Evolutionary conservation across 2,329 filamentous ascomycete genomes (phyloP).

Genomic region (Aspergillus carbonarius): DNA sequence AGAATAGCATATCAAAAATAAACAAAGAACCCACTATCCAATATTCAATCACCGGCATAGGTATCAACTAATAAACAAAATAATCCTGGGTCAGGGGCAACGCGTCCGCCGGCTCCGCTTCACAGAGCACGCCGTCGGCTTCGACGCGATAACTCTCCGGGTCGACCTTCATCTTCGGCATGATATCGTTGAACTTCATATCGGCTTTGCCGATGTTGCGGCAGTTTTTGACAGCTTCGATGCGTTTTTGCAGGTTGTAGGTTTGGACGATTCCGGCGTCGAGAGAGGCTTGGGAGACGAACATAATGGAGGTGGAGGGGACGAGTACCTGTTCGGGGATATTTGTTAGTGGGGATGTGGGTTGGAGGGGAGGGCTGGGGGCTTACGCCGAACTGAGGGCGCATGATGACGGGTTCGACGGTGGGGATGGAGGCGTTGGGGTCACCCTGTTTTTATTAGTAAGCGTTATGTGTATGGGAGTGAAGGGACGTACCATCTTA

Average conservation of each 20-base stretch:
- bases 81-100: constrained; percentile 71
- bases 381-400: constrained; percentile 75
- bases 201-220: constrained; percentile 74
- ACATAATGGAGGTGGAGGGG: constrained; percentile 72
- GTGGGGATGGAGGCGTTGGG: constrained; percentile 84
- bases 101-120: constrained; percentile 67
- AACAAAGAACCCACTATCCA: too few relatives aligned
- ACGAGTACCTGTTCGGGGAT: constrained; percentile 53
- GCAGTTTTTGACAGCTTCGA: constrained; percentile 77
- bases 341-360: background rate
- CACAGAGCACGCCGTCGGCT: constrained; percentile 74
- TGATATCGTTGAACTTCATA: constrained; percentile 84
- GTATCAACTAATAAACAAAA: constrained; percentile 18
- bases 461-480: background rate
- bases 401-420: constrained; percentile 77
- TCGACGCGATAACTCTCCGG: constrained; percentile 85
- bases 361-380: too few relatives aligned
- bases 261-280: constrained; percentile 63
- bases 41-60: background rate
- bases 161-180: constrained; percentile 87
- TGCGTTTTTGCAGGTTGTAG: constrained; percentile 74
- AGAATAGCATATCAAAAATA: background rate
- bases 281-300: constrained; percentile 74
- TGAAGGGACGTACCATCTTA: constrained; percentile 66
- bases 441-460: constrained; percentile 58